phyloP scores from a whole-genome alignment of 345 rosid species.

The Camelina laxa region DNA sequence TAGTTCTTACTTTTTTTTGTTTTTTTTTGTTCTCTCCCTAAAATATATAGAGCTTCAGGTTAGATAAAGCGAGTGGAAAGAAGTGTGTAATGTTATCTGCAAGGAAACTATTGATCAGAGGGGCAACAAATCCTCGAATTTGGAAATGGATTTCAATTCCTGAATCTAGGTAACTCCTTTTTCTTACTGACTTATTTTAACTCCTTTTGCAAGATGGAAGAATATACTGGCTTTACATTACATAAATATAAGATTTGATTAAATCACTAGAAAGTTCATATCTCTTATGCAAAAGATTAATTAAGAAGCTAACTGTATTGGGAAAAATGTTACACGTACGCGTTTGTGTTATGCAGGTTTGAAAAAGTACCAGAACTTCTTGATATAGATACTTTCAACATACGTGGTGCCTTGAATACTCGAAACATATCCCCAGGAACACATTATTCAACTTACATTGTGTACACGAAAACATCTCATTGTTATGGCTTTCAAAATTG shows the following conservation, averaged over 20 bases:
- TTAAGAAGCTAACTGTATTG: too few relatives aligned
- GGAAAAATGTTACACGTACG: too few relatives aligned
- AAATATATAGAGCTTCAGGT: slow-evolving; percentile 4
- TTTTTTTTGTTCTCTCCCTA: neutral
- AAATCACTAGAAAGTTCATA: too few relatives aligned
- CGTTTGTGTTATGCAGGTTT: slow-evolving; percentile 14
- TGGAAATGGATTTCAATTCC: slow-evolving; percentile 19
- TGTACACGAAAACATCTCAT: neutral
- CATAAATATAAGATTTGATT: too few relatives aligned
- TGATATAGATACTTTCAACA: slow-evolving; percentile 25
- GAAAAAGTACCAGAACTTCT: slow-evolving; percentile 16
- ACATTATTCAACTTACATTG: slow-evolving; percentile 22
- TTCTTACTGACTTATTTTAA: neutral
- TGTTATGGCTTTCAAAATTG: slow-evolving; percentile 13
- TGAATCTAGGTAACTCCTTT: neutral
- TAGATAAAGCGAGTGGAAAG: neutral
- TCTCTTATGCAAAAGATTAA: too few relatives aligned
- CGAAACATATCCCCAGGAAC: neutral
- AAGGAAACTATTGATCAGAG: neutral
- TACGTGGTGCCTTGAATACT: slow-evolving; percentile 22
- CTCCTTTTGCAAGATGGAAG: too few relatives aligned
- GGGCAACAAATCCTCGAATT: neutral
- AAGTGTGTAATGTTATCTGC: slow-evolving; percentile 11
- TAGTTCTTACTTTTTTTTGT: neutral
- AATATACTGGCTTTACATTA: too few relatives aligned